Base-by-base conservation (phyloP, 768 basidiomycete species). In the Tylopilus felleus region DNA sequence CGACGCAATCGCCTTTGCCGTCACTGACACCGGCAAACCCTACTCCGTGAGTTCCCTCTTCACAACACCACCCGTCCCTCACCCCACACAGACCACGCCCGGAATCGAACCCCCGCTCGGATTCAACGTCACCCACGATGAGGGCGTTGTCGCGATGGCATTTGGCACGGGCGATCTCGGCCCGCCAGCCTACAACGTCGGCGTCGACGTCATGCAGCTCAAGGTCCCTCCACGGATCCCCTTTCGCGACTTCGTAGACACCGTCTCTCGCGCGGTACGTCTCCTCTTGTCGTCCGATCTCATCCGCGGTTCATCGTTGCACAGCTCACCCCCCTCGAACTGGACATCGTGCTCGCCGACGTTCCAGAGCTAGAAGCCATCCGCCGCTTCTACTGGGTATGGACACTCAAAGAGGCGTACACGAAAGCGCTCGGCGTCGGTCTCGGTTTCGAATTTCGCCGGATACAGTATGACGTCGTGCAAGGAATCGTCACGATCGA, bases 371-470 rank as follows among this genome's bases (percentile, higher is more conserved):
- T 71, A 8, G 82, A 85, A 56, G 79, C 77, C 3, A 70, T 88
- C n/a, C 73, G 75, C 41, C 73, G 75, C 16, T 88, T 93, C 67
- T 90, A 87, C 64, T 85, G 85, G 77, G 81, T 91, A 58, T 94
- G 92, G 92, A 93, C 93, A 8, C 71, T 90, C 66, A 95, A 95
- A 71, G 92, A 95, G 68, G 91, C 93, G 4, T 93, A 93, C 68
- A 91, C 89, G 7, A 95, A 94, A 71, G 89, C 90, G 3, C 77
- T 93, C 31, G 93, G 93, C 1, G 65, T 87, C 31, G 92, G 92
- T 0, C 79, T 94, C 14, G 86, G 90, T 2, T 92, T 92, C 64
- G 87, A 93, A 60, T 88, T 93, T 70, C 75, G 74, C 22, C 80
- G 90, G 21, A 80, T 93, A 55, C 83, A 90, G 65, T 91, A 84